These are phyloP conservation scores for Ophiostoma populinum DNA, from an alignment of 2,329 filamentous ascomycete genomes.

Conservation along the genomic window DNA sequence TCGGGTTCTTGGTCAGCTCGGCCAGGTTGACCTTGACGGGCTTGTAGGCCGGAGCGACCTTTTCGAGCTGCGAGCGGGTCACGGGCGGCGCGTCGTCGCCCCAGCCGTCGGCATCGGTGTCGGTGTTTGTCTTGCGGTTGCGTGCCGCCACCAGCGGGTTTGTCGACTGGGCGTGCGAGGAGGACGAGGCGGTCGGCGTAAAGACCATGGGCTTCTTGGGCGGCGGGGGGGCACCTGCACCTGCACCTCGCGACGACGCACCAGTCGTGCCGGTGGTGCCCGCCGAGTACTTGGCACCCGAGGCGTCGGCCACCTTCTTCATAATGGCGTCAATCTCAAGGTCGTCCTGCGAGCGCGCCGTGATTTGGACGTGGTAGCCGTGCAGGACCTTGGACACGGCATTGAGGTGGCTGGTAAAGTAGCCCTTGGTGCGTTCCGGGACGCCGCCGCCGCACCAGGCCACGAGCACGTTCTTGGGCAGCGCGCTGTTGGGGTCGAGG, in stretches of 20 bases:
- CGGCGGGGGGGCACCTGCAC: constrained; percentile 32
- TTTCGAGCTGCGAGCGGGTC: constrained; percentile 73
- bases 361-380: constrained; percentile 95
- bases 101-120: constrained; percentile 78
- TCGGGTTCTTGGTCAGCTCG: constrained; percentile 49
- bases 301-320: constrained; percentile 86
- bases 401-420: constrained; percentile 87
- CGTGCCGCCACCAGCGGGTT: constrained; percentile 54
- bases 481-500: constrained; percentile 76
- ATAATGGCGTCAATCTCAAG: constrained; percentile 76
- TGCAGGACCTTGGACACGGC: constrained; percentile 85
- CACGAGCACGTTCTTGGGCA: constrained; percentile 86
- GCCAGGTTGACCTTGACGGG: constrained; percentile 91
- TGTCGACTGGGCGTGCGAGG: constrained; percentile 28
- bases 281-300: constrained; percentile 81
- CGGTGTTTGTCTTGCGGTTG: constrained; percentile 35
- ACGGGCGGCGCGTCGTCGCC: constrained; percentile 84
- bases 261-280: constrained; percentile 19
- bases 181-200: constrained; percentile 48
- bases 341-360: constrained; percentile 78
- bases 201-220: constrained; percentile 73
- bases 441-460: constrained; percentile 97
- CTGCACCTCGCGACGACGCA: constrained; percentile 29
- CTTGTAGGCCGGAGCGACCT: constrained; percentile 82
- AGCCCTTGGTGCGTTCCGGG: constrained; percentile 94